Evolutionary conservation across 176 grass and related monocot species (phyloP), one percentile per base, ranked within the genome.

Genomic region (Tuctoria greenei): DNA sequence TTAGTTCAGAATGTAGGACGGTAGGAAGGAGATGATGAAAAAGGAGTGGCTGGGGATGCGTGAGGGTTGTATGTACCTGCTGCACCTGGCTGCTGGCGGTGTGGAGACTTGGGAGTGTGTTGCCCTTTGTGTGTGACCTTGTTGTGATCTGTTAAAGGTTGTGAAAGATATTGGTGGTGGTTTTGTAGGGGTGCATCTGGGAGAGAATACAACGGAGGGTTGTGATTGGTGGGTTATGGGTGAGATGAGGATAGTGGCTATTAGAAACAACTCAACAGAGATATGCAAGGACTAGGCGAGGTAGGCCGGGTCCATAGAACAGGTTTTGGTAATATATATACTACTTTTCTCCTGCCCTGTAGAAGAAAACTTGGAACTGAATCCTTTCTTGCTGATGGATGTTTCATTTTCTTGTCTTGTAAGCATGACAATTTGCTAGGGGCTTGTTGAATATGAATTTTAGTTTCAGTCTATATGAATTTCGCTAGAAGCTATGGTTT

Each of bases 181-280:
- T 72, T 82, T 73, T 83, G 81, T 69, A 58, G 64, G 57, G 63
- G 21, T 35, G 26, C 76, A 81, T 84, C 84, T 58, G 15, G 66
- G 66, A 50, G 81, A 57, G 70, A 84, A 56, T 79, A 67, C 73
- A 83, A 73, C 38, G 80, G 76, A 58, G 77, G 42, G 49, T 61
- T 92, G 72, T 85, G 89, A 99, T 99, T 99, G 96, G 96, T 83
- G 44, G 82, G 75, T 70, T 87, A 7, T 83, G 89, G 96, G 92
- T 99, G 92, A 92, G 95, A 51, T 45, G 54, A 73, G 84, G 86
- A 85, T 89, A 84, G 68, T 25, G 76, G 61, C 62, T 71, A 75
- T 88, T 68, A 57, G 71, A 69, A 73, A 79, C 64, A 64, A 64
- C 67, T 50, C 23, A 42, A 41, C 15, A 21, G 10, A 56, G 65